Conservation (phyloP, 2,329 filamentous ascomycete genomes). For the Pseudogymnoascus sp. region DNA sequence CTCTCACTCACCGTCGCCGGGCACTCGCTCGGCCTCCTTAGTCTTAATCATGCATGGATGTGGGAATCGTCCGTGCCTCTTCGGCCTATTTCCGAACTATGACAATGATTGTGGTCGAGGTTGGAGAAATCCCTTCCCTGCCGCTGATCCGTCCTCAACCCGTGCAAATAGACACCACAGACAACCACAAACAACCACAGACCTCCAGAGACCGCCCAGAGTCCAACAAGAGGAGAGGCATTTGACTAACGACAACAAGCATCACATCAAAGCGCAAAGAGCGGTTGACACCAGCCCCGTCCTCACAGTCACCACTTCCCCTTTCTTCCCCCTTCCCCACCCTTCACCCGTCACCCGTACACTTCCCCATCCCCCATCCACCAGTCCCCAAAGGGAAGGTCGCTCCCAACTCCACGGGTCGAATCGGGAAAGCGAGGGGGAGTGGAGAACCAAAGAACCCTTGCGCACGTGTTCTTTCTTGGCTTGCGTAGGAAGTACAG, state of each 20-base stretch:
- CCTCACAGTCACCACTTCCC: not conserved
- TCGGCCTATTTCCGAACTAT: conserved; percentile 2
- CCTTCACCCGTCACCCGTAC: not conserved
- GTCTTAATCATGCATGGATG: not conserved
- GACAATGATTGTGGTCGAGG: not conserved
- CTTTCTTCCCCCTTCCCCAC: not conserved
- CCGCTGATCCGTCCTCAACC: not conserved
- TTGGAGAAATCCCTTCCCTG: not conserved
- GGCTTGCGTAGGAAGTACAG: not conserved
- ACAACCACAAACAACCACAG: not conserved
- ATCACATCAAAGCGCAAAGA: not conserved
- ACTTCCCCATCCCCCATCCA: not conserved
- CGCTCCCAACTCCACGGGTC: not conserved
- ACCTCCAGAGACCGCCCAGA: not conserved
- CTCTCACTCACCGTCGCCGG: not conserved
- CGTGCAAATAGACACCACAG: not conserved
- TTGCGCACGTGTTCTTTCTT: not conserved
- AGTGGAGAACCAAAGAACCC: not conserved
- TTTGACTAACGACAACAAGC: not conserved
- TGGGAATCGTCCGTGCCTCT: not conserved
- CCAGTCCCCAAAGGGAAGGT: conserved; percentile 3
- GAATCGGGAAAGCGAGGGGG: not conserved
- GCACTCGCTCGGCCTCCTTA: not conserved
- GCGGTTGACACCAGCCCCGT: not conserved
- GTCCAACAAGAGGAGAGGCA: not conserved